Conservation (phyloP, 495 filamentous ascomycete species). For the Penicillium alfredii region DNA sequence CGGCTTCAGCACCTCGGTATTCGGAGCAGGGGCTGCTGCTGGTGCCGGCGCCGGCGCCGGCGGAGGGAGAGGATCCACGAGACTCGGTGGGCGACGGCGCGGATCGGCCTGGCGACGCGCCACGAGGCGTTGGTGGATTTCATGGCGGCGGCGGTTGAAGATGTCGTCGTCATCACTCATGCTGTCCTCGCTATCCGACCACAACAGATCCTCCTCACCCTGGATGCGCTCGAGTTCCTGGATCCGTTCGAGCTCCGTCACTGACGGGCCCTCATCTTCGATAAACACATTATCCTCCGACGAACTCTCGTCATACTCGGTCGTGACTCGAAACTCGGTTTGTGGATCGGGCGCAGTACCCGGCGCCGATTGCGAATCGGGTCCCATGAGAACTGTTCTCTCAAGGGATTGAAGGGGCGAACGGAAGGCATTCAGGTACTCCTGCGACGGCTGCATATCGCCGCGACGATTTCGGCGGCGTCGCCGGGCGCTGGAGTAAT, state of each 20-base stretch:
- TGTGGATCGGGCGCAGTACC: slow-evolving; percentile 22
- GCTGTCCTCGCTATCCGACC: slow-evolving; percentile 50
- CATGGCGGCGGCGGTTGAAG: slow-evolving; percentile 26
- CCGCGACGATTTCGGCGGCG: slow-evolving; percentile 23
- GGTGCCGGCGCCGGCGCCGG: slow-evolving; percentile 4
- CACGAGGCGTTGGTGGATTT: slow-evolving; percentile 21
- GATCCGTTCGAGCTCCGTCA: slow-evolving; percentile 23
- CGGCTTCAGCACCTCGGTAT: slow-evolving; percentile 56
- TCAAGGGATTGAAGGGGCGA: slow-evolving; percentile 32
- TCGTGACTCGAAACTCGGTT: slow-evolving; percentile 45
- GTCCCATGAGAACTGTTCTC: slow-evolving; percentile 19
- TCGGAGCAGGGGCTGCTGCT: slow-evolving; percentile 20
- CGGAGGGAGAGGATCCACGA: slow-evolving; percentile 22
- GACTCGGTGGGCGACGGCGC: too few species aligned
- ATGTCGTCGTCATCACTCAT: slow-evolving; percentile 37
- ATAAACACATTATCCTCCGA: slow-evolving; percentile 27
- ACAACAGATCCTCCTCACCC: slow-evolving; percentile 34
- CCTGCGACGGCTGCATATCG: slow-evolving; percentile 34
- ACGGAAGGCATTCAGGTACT: slow-evolving; percentile 35
- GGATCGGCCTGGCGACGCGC: slow-evolving; percentile 16
- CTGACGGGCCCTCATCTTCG: slow-evolving; percentile 22
- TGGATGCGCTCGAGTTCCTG: background rate
- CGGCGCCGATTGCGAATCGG: slow-evolving; percentile 18
- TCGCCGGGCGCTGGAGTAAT: slow-evolving; percentile 43
- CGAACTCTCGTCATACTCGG: slow-evolving; percentile 44